Percentiles rank a stretch among this genome's conserved stretches.
These are phyloP conservation scores for Fraxinus baroniana DNA, from an alignment of 305 asterid genomes.

Conservation along the genomic window DNA sequence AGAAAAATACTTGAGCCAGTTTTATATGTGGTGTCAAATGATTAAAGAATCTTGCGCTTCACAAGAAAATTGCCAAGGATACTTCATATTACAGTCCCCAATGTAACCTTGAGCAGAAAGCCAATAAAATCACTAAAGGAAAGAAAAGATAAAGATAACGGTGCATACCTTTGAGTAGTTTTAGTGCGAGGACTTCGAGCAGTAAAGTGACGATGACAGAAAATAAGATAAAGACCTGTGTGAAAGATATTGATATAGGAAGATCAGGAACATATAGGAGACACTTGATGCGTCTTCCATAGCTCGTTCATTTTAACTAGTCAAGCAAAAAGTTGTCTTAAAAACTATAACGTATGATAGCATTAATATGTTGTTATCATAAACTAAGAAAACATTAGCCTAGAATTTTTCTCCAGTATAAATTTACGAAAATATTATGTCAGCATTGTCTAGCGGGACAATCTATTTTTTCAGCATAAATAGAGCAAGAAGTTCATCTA, in stretches of 20 bases:
- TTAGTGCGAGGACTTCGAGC: conserved; percentile 61
- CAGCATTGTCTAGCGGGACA: background rate
- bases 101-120: background rate
- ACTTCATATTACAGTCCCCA: background rate
- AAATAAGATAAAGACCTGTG: conserved; percentile 87
- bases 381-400: background rate
- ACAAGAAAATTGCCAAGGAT: conserved; percentile 1
- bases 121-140: conserved; percentile 8
- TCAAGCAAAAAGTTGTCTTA: background rate
- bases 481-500: background rate
- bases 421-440: background rate
- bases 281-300: background rate
- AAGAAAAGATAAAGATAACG: conserved; percentile 3
- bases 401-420: background rate
- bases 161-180: conserved; percentile 71
- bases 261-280: conserved; percentile 16
- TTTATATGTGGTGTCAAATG: background rate
- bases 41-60: conserved; percentile 13
- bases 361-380: background rate
- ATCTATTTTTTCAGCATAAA: background rate
- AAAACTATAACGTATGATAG: background rate
- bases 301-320: background rate
- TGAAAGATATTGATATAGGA: conserved; percentile 6
- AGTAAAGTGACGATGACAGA: conserved; percentile 57
- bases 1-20: background rate